phyloP scores from a whole-genome alignment of 2,329 filamentous ascomycete species.

The Paracoccidioides brasiliensis region DNA sequence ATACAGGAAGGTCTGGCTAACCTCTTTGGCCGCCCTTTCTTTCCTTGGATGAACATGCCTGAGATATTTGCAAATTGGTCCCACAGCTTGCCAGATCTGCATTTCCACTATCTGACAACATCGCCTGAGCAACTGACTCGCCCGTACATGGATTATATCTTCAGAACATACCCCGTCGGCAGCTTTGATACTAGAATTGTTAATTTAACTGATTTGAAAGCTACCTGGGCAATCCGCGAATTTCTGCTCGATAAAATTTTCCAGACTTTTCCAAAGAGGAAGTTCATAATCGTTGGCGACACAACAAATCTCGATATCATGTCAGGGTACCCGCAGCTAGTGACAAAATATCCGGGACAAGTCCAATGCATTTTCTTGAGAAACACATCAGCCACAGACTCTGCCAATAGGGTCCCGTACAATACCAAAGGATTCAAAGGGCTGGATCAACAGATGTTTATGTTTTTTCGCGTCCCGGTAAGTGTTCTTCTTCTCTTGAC shows the following conservation, averaged over 20 bases:
- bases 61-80: slow-evolving; percentile 66
- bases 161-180: slow-evolving; percentile 61
- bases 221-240: slow-evolving; percentile 57
- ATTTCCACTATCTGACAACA: slow-evolving; percentile 74
- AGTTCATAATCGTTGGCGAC: slow-evolving; percentile 64
- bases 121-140: slow-evolving; percentile 66
- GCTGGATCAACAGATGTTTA: slow-evolving; percentile 54
- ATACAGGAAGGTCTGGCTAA: slow-evolving; percentile 63
- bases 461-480: slow-evolving; percentile 60
- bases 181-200: slow-evolving; percentile 66
- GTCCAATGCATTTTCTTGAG: slow-evolving; percentile 67
- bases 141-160: slow-evolving; percentile 67
- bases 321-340: slow-evolving; percentile 47
- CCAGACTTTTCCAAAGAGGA: slow-evolving; percentile 58
- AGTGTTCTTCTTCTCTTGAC: slow-evolving; percentile 2
- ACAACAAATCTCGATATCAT: slow-evolving; percentile 67
- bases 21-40: slow-evolving; percentile 59
- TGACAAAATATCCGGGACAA: slow-evolving; percentile 52
- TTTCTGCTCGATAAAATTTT: slow-evolving; percentile 60
- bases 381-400: slow-evolving; percentile 59
- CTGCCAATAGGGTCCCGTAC: slow-evolving; percentile 57
- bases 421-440: slow-evolving; percentile 58
- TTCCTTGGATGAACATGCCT: slow-evolving; percentile 67
- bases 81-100: slow-evolving; percentile 49
- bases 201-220: slow-evolving; percentile 64